A percentile compares a stretch with the other conserved stretches of the same genome.
phyloP scores from a whole-genome alignment of 768 basidiomycete species.

The Leucocoprinus birnbaumii region DNA sequence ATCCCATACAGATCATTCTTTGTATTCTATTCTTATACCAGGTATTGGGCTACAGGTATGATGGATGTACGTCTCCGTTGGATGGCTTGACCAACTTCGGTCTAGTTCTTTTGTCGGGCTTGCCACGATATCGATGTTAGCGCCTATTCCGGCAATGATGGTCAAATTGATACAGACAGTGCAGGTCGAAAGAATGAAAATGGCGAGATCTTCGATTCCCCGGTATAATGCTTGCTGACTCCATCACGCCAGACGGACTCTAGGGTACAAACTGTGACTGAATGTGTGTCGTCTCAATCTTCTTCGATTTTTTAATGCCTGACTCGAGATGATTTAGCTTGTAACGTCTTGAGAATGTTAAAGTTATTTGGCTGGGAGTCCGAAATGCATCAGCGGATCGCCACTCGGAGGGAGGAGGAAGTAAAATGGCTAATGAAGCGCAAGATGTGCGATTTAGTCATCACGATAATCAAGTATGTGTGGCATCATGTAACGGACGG shows the following conservation, averaged over 20 bases:
- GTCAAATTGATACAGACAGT: conserved; percentile 44
- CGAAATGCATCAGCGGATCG: conserved; percentile 49
- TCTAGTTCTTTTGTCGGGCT: conserved; percentile 10
- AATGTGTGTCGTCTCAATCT: conserved; percentile 50
- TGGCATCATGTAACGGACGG: background rate
- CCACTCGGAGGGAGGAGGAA: conserved; percentile 62
- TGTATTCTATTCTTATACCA: conserved; percentile 41
- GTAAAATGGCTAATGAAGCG: conserved; percentile 53
- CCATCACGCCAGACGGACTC: conserved; percentile 36
- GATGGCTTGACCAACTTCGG: background rate
- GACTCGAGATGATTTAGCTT: conserved; percentile 35
- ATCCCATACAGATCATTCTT: conserved; percentile 38
- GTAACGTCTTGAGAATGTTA: conserved; percentile 65
- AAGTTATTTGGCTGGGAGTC: conserved; percentile 74
- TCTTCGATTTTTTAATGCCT: too few relatives aligned
- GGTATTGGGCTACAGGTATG: conserved; percentile 45
- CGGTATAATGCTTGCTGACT: conserved; percentile 23
- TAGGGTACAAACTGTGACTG: conserved; percentile 59
- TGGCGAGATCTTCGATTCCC: conserved; percentile 25
- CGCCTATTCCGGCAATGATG: conserved; percentile 22
- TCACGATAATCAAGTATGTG: conserved; percentile 44
- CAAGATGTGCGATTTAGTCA: conserved; percentile 35
- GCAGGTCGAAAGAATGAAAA: conserved; percentile 55
- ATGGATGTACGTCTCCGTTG: background rate
- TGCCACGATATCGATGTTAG: conserved; percentile 1